These are phyloP conservation scores for Cercophora samala DNA, from an alignment of 495 filamentous ascomycete genomes.

Conservation along the genomic window DNA sequence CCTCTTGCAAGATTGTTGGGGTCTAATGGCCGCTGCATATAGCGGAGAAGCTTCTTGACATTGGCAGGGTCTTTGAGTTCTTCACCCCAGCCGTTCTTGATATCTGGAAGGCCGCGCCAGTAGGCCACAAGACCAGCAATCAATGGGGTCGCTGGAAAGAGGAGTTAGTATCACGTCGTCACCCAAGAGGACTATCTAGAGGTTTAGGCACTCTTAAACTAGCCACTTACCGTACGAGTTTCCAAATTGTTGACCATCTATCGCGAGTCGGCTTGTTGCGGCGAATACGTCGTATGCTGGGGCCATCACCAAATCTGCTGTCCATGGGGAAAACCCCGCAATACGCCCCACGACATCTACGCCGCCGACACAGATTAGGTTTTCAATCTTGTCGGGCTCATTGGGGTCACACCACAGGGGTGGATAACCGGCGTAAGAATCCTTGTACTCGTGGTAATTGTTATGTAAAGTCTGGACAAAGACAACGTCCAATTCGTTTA, in stretches of 20 bases:
- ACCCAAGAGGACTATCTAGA: too few species aligned
- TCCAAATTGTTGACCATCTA: too few species aligned
- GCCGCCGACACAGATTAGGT: not conserved
- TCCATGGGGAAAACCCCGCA: not conserved
- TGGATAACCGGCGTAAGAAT: not conserved
- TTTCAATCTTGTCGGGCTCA: not conserved
- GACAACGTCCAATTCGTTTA: not conserved
- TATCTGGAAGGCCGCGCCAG: not conserved
- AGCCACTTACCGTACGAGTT: not conserved
- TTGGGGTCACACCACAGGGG: not conserved
- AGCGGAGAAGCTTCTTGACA: not conserved
- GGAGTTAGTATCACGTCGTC: too few species aligned
- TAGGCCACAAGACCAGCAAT: not conserved
- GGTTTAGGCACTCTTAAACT: too few species aligned
- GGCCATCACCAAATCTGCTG: not conserved
- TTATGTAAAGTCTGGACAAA: not conserved
- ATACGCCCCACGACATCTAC: not conserved
- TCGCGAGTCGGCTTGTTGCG: too few species aligned
- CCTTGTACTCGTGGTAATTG: not conserved
- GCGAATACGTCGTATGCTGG: not conserved
- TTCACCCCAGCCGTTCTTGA: conserved; percentile 2
- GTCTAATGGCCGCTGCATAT: not conserved
- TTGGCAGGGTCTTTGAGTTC: not conserved
- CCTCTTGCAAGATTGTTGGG: not conserved
- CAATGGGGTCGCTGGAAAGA: not conserved